Evolutionary conservation across 768 basidiomycete species (phyloP).

Genomic region (Podaxis sp.): DNA sequence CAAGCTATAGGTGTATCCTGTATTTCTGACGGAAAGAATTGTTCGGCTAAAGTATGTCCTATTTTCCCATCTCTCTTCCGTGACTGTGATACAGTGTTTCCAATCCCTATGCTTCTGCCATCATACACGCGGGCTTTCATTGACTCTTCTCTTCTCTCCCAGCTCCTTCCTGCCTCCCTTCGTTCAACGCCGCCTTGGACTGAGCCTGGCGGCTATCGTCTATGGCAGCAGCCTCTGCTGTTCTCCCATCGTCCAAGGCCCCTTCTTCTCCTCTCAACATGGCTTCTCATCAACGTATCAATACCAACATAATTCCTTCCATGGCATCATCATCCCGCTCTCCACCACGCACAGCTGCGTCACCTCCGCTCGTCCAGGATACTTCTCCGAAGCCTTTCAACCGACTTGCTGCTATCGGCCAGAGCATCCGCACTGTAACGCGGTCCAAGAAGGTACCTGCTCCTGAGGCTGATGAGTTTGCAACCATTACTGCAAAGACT

Average conservation of each 20-base stretch:
- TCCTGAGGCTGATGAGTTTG: conserved; percentile 40
- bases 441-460: conserved; percentile 48
- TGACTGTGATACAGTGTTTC: conserved; percentile 4
- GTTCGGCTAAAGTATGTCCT: conserved; percentile 4
- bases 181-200: background rate
- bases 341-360: conserved; percentile 33
- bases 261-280: conserved; percentile 45
- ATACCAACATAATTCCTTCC: conserved; percentile 32
- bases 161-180: background rate
- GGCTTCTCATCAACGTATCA: conserved; percentile 40
- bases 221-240: conserved; percentile 32
- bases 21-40: background rate
- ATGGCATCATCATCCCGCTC: conserved; percentile 44
- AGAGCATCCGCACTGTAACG: conserved; percentile 64
- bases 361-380: conserved; percentile 33
- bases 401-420: conserved; percentile 66
- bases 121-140: conserved; percentile 2
- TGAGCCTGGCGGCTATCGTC: background rate
- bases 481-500: conserved; percentile 36
- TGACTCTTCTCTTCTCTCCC: background rate
- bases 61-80: conserved; percentile 3
- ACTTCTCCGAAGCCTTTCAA: conserved; percentile 55
- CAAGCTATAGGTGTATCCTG: background rate
- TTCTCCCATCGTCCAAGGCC: conserved; percentile 37
- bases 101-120: conserved; percentile 3